Conservation (phyloP, 139 green algal species). For the Microglena sp. region DNA sequence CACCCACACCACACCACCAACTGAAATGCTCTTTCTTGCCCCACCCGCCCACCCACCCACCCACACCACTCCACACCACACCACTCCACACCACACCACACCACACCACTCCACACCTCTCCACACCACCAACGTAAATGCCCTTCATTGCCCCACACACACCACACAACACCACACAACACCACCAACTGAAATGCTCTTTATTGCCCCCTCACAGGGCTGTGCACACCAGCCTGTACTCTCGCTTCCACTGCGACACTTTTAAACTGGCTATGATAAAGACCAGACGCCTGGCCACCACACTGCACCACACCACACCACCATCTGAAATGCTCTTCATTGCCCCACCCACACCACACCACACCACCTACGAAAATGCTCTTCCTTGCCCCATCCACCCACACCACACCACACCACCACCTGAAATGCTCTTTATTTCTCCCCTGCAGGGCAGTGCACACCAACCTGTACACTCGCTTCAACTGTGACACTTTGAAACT, state of each 20-base stretch:
- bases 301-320: no score
- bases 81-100: neutral
- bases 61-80: neutral
- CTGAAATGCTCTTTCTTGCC: no score
- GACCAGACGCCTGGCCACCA: slow-evolving; percentile 77
- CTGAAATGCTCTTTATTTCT: neutral
- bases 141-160: no score
- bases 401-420: no score
- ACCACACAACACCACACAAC: no score
- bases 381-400: no score
- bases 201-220: slow-evolving; percentile 24
- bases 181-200: neutral
- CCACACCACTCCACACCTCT: no score
- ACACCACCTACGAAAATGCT: no score
- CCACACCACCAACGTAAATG: no score
- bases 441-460: slow-evolving; percentile 63
- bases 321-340: no score
- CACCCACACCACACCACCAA: no score
- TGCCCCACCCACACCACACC: no score
- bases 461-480: slow-evolving; percentile 63
- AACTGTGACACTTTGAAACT: slow-evolving; percentile 89
- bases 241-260: slow-evolving; percentile 66
- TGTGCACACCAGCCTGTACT: slow-evolving; percentile 77
- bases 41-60: neutral
- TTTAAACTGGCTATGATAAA: slow-evolving; percentile 99